Base-by-base conservation (phyloP, 495 filamentous ascomycete genomes). In the Aspergillus saccharolyticus region DNA sequence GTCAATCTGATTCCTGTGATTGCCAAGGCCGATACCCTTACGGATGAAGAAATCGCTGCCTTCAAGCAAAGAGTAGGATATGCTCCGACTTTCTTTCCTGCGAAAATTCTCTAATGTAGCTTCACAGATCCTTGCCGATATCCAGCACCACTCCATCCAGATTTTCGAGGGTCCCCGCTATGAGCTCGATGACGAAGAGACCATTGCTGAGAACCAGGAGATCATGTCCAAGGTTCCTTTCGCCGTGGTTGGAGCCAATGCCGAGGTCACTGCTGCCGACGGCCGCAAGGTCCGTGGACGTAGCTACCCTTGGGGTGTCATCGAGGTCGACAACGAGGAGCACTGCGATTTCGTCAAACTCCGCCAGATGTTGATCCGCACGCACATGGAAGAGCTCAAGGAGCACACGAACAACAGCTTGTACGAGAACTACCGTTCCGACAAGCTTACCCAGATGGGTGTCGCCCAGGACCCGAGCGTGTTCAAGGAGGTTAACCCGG, bases 361-460 rank as follows among this genome's bases (percentile, higher is more conserved):
- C 52, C 91, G 94, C 67, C 94, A 98, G 74, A 98, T 98, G 94
- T 85, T 98, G 65, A 97, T 98, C 77, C 90, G 94, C 75, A 98
- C 94, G 57, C 94, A 98, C 83, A 98, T 98, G 94, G 94, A 98
- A 70, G 94, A 98, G 80, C 90, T 98, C 77, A 98, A 98, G 85
- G 94, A 98, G 81, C 90, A 97, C 83, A 98, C 94, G 74, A 98
- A 96, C 86, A 97, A 98, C 80, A 81, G 82, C 59, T 81, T 98
- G 60, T 98, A 98, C 78, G 94, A 98, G 81, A 97, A 97, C 80
- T 98, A 97, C 84, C 88, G 94, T 71, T 96, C 92, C 61, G 94
- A 97, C 77, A 97, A 97, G 83, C 91, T 98, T 68, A 92, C 90
- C 62, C 83, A 86, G 66, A 96, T 98, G 92, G 94, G 94, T 77